phyloP scores from a whole-genome alignment of 305 asterid genomes.

The Rubia peregrina region DNA sequence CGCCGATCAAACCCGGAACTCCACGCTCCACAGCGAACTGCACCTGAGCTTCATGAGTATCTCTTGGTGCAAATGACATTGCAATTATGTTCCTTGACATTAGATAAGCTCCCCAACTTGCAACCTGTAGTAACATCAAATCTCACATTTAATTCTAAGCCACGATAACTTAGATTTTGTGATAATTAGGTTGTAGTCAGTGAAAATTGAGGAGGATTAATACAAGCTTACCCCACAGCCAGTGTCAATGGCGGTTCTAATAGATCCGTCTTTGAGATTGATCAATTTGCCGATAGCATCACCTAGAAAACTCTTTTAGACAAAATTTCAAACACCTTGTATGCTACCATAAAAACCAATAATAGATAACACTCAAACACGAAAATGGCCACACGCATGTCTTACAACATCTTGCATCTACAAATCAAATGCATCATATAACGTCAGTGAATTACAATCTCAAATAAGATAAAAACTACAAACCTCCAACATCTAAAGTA shows the following conservation, averaged over 20 bases:
- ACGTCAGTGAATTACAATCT: no score
- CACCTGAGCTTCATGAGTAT: slow-evolving; percentile 52
- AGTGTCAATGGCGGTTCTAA: slow-evolving; percentile 48
- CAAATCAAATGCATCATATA: no score
- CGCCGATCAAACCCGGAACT: slow-evolving; percentile 56
- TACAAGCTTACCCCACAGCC: slow-evolving; percentile 46
- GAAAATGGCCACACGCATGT: no score
- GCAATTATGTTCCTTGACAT: slow-evolving; percentile 50
- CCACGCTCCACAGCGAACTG: slow-evolving; percentile 58
- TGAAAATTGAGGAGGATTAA: neutral
- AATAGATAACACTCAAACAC: no score
- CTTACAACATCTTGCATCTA: no score
- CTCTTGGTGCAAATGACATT: slow-evolving; percentile 60
- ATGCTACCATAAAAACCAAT: no score
- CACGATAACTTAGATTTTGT: neutral
- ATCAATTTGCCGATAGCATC: slow-evolving; percentile 40
- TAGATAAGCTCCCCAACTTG: slow-evolving; percentile 62
- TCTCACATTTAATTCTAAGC: neutral
- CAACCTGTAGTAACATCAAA: slow-evolving; percentile 26
- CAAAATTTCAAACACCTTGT: no score
- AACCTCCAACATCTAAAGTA: no score
- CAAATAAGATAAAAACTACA: no score
- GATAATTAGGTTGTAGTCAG: no score
- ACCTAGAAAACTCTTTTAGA: no score
- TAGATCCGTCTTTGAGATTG: slow-evolving; percentile 45